Evolutionary conservation across 139 green algal genomes (phyloP).

Genomic region (Tetratostichococcus sp.): DNA sequence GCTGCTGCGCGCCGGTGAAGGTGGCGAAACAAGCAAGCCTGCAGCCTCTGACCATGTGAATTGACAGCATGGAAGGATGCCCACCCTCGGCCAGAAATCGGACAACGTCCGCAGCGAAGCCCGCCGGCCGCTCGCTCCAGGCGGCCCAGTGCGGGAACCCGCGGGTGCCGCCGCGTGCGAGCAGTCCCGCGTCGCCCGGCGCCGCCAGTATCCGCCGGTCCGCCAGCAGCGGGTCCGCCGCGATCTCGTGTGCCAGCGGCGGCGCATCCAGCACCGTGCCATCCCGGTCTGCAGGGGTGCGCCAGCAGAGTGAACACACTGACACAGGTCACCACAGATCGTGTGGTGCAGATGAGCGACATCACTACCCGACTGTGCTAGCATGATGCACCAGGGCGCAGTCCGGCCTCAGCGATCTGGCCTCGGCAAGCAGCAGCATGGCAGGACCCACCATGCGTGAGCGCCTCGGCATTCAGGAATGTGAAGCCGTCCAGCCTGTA

Average conservation of each 20-base stretch:
- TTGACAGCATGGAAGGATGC: not conserved
- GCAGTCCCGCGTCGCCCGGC: constrained; percentile 30
- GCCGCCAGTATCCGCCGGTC: constrained; percentile 39
- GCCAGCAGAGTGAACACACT: no score
- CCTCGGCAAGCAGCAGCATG: not conserved
- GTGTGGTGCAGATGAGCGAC: no score
- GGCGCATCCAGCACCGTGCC: constrained; percentile 65
- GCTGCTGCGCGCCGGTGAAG: no score
- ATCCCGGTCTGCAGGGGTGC: constrained; percentile 28
- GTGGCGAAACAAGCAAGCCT: no score
- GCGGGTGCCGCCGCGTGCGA: constrained; percentile 34
- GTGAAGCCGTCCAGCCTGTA: constrained; percentile 77
- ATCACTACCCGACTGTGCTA: no score
- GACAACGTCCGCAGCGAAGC: constrained; percentile 23
- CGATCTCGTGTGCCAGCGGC: constrained; percentile 63
- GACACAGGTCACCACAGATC: no score
- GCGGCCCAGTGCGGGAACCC: constrained; percentile 54
- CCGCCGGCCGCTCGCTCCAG: constrained; percentile 40
- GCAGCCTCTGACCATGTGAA: no score
- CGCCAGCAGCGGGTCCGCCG: constrained; percentile 37
- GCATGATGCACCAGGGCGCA: no score
- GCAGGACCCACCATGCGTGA: constrained; percentile 41
- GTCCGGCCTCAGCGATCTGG: no score
- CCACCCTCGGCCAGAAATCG: constrained; percentile 20
- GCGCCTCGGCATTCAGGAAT: constrained; percentile 78